Percentiles rank a stretch among this genome's conserved stretches.
These are phyloP conservation scores for Silene noctiflora DNA, from an alignment of 179 eudicot genomes.

Conservation along the genomic window DNA sequence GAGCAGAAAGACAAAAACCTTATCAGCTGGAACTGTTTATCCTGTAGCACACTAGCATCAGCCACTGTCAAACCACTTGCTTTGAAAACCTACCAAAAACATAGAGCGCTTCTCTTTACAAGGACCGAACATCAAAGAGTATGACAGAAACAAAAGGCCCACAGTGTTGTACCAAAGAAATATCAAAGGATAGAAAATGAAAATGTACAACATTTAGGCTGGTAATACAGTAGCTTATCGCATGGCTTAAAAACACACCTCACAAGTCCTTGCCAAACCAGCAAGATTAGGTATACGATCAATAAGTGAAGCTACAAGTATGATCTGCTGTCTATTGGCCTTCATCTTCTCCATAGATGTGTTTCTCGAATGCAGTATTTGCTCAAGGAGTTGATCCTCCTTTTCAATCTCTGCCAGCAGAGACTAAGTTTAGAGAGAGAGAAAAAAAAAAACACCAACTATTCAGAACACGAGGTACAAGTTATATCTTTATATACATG, in stretches of 20 bases:
- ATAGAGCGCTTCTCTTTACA: conserved; percentile 15
- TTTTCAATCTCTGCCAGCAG: conserved; percentile 57
- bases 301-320: conserved; percentile 81
- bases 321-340: conserved; percentile 65
- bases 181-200: background rate
- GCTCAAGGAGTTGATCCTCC: conserved; percentile 83
- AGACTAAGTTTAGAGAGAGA: conserved; percentile 3
- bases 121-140: conserved; percentile 10
- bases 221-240: background rate
- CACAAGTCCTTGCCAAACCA: conserved; percentile 94
- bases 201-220: background rate
- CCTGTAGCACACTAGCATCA: conserved; percentile 62
- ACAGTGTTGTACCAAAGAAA: background rate
- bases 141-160: conserved; percentile 5
- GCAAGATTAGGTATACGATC: conserved; percentile 99
- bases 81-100: conserved; percentile 64
- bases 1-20: conserved; percentile 42
- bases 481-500: background rate
- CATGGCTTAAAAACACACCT: conserved; percentile 39
- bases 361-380: conserved; percentile 59
- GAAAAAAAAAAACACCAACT: background rate
- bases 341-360: conserved; percentile 50
- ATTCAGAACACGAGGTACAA: background rate
- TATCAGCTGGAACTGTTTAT: conserved; percentile 94
- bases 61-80: conserved; percentile 73